These are phyloP conservation scores for Acaromyces ingoldii DNA, from an alignment of 1,284 basidiomycete genomes.

Conservation along the genomic window DNA sequence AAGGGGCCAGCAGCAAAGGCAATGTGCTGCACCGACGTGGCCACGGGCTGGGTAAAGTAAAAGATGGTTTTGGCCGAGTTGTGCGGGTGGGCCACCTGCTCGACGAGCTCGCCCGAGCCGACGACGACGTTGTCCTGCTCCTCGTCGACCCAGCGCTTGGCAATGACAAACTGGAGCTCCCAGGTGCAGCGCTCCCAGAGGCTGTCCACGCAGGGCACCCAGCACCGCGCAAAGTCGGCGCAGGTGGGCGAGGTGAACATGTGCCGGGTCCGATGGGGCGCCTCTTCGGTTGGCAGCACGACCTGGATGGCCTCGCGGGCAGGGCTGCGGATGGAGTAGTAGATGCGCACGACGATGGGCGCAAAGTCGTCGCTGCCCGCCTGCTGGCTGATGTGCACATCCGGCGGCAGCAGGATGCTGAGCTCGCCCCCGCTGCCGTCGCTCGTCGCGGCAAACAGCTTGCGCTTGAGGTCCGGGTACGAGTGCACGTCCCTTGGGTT, in stretches of 20 bases:
- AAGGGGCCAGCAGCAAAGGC: slow-evolving; percentile 94
- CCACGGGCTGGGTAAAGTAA: slow-evolving; percentile 78
- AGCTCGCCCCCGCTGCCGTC: slow-evolving; percentile 91
- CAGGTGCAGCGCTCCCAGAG: slow-evolving; percentile 96
- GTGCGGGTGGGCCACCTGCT: slow-evolving; percentile 75
- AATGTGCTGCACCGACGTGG: slow-evolving; percentile 91
- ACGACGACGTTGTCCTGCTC: slow-evolving; percentile 60
- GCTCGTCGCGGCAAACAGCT: slow-evolving; percentile 79
- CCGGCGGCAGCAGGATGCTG: slow-evolving; percentile 78
- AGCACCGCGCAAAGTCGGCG: slow-evolving; percentile 84
- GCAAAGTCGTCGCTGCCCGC: slow-evolving; percentile 60
- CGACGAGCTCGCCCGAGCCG: slow-evolving; percentile 73
- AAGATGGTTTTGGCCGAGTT: slow-evolving; percentile 92
- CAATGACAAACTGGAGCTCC: slow-evolving; percentile 96
- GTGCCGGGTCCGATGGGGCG: slow-evolving; percentile 78
- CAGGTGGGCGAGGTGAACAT: slow-evolving; percentile 83
- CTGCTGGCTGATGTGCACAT: slow-evolving; percentile 48
- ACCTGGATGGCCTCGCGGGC: slow-evolving; percentile 76
- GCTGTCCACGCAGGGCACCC: slow-evolving; percentile 94
- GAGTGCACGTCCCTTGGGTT: slow-evolving; percentile 68
- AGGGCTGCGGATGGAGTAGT: slow-evolving; percentile 73
- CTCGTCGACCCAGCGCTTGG: slow-evolving; percentile 55
- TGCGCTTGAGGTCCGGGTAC: slow-evolving; percentile 89
- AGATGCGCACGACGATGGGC: slow-evolving; percentile 70
- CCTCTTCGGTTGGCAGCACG: slow-evolving; percentile 69